Conservation (phyloP, 164 flowering plant genomes). For the Annona squamosa region DNA sequence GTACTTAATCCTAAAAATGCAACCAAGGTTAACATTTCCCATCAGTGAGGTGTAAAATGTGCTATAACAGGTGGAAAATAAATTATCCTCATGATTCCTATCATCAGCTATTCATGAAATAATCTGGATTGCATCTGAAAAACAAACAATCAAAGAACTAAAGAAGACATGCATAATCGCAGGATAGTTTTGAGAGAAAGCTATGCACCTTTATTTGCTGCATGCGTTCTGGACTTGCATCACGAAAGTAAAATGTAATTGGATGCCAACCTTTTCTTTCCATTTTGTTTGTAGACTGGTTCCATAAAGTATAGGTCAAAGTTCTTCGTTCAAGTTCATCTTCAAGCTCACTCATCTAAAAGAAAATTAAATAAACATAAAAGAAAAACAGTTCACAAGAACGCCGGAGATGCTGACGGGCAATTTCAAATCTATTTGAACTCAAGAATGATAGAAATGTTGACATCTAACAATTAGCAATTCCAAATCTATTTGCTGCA, state of each 20-base stretch:
- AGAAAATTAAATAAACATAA: not conserved
- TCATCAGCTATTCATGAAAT: not conserved
- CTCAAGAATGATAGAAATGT: no score
- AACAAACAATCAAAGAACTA: no score
- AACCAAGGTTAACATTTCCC: no score
- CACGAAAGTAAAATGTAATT: conserved; percentile 50
- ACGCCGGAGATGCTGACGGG: not conserved
- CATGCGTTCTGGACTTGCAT: conserved; percentile 46
- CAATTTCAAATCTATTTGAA: not conserved
- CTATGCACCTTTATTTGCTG: conserved; percentile 60
- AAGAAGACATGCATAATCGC: not conserved
- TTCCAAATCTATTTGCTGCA: no score
- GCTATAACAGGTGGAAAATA: not conserved
- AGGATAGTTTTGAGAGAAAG: not conserved
- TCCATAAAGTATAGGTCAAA: conserved; percentile 73
- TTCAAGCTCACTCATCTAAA: conserved; percentile 69
- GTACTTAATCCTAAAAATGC: not conserved
- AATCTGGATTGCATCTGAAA: not conserved
- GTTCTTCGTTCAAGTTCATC: conserved; percentile 77
- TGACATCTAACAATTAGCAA: no score
- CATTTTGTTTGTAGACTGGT: conserved; percentile 41
- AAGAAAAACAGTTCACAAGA: not conserved
- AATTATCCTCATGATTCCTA: not conserved
- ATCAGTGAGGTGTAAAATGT: not conserved
- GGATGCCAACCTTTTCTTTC: conserved; percentile 69